These are phyloP conservation scores for Bolboschoenus planiculmis DNA, from an alignment of 176 grass and related monocot species.

Conservation along the genomic window DNA sequence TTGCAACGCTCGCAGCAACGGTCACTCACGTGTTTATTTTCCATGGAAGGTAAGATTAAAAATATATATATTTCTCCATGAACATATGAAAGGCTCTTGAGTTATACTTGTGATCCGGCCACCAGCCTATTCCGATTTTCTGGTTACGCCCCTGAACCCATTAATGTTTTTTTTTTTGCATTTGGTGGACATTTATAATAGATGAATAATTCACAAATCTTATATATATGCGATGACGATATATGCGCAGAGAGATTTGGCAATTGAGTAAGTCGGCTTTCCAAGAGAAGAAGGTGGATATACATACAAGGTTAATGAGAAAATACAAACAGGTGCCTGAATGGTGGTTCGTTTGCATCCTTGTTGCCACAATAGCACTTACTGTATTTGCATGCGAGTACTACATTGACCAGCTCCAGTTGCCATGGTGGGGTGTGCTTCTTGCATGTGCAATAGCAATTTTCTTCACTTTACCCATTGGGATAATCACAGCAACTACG, in stretches of 20 bases:
- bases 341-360: constrained; percentile 86
- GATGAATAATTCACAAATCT: too few relatives aligned
- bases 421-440: constrained; percentile 96
- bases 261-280: constrained; percentile 86
- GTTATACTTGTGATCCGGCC: too few relatives aligned
- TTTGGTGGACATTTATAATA: too few relatives aligned
- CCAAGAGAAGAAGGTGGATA: constrained; percentile 55
- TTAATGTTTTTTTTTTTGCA: too few relatives aligned
- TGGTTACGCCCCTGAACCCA: too few relatives aligned
- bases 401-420: constrained; percentile 86
- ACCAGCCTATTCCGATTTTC: too few relatives aligned
- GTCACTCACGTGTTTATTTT: constrained; percentile 78
- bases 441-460: constrained; percentile 70
- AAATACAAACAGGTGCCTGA: constrained; percentile 74
- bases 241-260: constrained; percentile 82
- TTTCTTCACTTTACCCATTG: constrained; percentile 83
- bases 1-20: constrained; percentile 74
- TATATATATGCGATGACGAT: too few relatives aligned
- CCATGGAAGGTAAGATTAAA: constrained; percentile 72
- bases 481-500: constrained; percentile 90
- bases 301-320: constrained; percentile 83
- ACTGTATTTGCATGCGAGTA: constrained; percentile 89
- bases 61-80: too few relatives aligned
- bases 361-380: constrained; percentile 42
- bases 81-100: too few relatives aligned